phyloP scores from a whole-genome alignment of 1,284 basidiomycete species.

The Moesziomyces antarcticus region DNA sequence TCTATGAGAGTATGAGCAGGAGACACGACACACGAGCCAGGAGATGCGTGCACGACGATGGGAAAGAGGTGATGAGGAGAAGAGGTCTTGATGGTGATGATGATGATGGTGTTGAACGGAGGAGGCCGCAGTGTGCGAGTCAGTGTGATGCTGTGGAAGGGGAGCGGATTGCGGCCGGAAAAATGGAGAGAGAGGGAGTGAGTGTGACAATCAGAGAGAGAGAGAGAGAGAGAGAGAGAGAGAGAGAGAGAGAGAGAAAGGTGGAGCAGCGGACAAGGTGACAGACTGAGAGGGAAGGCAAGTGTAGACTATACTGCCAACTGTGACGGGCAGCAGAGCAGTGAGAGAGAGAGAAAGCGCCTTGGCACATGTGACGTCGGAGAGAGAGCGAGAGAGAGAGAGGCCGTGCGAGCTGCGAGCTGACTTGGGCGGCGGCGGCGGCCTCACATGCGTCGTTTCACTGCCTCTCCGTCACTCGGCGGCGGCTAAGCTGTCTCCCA shows the following conservation, averaged over 20 bases:
- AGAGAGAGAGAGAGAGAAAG: too few species aligned
- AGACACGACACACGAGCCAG: background rate
- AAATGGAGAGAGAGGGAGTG: slow-evolving; percentile 2
- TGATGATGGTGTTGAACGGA: too few species aligned
- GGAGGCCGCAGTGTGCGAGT: too few species aligned
- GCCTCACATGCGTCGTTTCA: too few species aligned
- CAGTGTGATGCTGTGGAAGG: background rate
- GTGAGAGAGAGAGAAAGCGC: background rate
- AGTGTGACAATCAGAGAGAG: slow-evolving; percentile 70
- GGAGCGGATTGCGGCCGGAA: slow-evolving; percentile 1
- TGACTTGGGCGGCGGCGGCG: too few species aligned
- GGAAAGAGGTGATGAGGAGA: background rate
- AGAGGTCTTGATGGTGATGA: background rate
- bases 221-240: too few species aligned
- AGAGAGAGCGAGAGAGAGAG: background rate
- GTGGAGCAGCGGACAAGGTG: too few species aligned
- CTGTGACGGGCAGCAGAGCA: slow-evolving; percentile 3
- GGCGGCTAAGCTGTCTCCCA: background rate
- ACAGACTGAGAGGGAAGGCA: too few species aligned
- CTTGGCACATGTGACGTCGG: slow-evolving; percentile 6
- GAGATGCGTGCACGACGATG: background rate
- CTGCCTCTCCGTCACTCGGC: too few species aligned
- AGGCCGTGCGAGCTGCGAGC: too few species aligned
- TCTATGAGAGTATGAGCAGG: background rate
- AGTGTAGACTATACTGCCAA: background rate